Evolutionary conservation across 169 alveolate species (phyloP).

Genomic region (Plasmodium gaboni): DNA sequence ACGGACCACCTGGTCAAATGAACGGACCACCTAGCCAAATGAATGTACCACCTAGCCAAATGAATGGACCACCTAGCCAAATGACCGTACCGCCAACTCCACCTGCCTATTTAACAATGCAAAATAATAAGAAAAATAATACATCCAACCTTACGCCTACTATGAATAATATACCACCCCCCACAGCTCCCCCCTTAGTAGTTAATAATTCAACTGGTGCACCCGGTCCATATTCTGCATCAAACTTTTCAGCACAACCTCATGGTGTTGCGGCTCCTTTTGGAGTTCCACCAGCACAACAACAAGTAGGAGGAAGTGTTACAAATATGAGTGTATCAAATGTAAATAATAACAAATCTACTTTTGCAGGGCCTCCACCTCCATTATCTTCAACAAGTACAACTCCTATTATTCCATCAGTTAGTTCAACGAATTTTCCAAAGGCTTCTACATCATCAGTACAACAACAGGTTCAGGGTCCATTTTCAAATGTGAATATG

Average conservation of each 20-base stretch:
- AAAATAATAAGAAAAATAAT: slow-evolving; percentile 22
- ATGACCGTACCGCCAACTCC: slow-evolving; percentile 1
- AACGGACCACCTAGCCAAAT: not conserved
- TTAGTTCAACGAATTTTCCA: not conserved
- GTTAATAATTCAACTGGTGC: not conserved
- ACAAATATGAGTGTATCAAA: not conserved
- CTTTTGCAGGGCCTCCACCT: not conserved
- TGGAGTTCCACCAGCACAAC: not conserved
- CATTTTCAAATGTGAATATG: not conserved
- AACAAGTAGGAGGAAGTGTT: not conserved
- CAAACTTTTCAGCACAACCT: not conserved
- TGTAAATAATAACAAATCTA: slow-evolving; percentile 6
- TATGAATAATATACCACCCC: slow-evolving; percentile 14
- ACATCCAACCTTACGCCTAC: slow-evolving; percentile 19
- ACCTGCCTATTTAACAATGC: slow-evolving; percentile 11
- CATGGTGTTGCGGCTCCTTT: too few relatives aligned
- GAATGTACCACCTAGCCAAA: not conserved
- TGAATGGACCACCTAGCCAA: slow-evolving; percentile 24
- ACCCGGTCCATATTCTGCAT: not conserved
- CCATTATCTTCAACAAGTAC: not conserved
- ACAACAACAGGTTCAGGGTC: not conserved
- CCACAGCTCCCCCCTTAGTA: slow-evolving; percentile 45
- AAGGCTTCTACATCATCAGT: slow-evolving; percentile 14
- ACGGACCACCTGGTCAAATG: not conserved
- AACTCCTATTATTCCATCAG: not conserved